Percentiles rank a stretch among this genome's conserved stretches.
Conservation (phyloP, 345 rosid genomes). For the Pugionium dolabratum region DNA sequence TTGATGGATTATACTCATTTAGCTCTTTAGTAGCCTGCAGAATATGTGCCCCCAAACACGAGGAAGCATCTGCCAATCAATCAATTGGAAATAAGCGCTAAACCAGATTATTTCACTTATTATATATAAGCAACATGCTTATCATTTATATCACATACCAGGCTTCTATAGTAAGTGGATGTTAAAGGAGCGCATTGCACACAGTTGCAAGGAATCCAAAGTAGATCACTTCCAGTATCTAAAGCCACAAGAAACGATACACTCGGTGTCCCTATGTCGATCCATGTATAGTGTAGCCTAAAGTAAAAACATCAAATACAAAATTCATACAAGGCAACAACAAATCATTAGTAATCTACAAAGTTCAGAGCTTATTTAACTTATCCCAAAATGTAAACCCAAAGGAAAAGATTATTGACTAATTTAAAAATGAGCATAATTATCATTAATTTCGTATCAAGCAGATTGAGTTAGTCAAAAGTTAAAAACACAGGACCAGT, state of each 20-base stretch:
- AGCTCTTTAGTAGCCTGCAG: constrained; percentile 91
- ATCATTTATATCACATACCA: constrained; percentile 50
- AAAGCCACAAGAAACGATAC: constrained; percentile 84
- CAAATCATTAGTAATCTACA: constrained; percentile 3
- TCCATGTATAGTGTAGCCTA: constrained; percentile 86
- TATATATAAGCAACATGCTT: constrained; percentile 5
- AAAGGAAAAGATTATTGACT: neutral
- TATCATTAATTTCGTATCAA: neutral
- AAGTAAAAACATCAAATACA: neutral
- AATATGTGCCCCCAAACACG: constrained; percentile 88
- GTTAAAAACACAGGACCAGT: neutral
- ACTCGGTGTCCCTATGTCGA: constrained; percentile 76
- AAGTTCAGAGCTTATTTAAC: neutral
- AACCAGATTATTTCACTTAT: constrained; percentile 47
- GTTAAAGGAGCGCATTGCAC: constrained; percentile 75
- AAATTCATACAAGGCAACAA: neutral
- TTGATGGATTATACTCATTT: constrained; percentile 70
- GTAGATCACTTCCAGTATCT: constrained; percentile 80
- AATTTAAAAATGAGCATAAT: neutral
- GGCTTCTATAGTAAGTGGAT: constrained; percentile 56
- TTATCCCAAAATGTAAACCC: neutral
- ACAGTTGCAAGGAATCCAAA: constrained; percentile 92
- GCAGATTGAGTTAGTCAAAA: neutral
- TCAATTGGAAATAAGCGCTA: constrained; percentile 82
- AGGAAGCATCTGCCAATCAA: constrained; percentile 99